These are phyloP conservation scores for Monilinia aucupariae DNA, from an alignment of 2,329 filamentous ascomycete genomes.

Conservation along the genomic window DNA sequence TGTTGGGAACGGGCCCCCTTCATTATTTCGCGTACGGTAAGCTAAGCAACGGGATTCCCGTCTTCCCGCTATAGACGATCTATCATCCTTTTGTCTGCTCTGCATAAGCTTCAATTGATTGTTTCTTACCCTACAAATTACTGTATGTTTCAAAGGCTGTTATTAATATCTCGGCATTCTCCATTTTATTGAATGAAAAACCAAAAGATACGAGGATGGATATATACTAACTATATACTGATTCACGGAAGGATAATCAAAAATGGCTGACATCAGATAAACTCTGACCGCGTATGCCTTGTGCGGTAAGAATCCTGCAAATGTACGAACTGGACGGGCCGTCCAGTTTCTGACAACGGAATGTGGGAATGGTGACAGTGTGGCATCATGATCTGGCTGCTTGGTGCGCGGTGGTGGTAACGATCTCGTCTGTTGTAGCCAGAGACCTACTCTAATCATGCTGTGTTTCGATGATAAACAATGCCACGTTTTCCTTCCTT, in stretches of 20 bases:
- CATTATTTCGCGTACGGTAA: slow-evolving; percentile 16
- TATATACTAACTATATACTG: background rate
- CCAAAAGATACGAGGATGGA: background rate
- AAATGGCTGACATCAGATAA: slow-evolving; percentile 13
- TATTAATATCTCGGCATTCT: background rate
- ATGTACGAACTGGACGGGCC: slow-evolving; percentile 15
- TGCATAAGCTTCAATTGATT: slow-evolving; percentile 12
- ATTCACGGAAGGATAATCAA: background rate
- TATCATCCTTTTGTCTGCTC: background rate
- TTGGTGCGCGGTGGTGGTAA: slow-evolving; percentile 14
- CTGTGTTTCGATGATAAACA: slow-evolving; percentile 8
- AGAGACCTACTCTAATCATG: slow-evolving; percentile 11
- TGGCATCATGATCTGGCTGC: slow-evolving; percentile 18
- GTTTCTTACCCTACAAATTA: background rate
- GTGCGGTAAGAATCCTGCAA: slow-evolving; percentile 13
- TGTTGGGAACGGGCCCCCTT: slow-evolving; percentile 16
- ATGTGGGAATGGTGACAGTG: slow-evolving; percentile 16
- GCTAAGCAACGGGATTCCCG: slow-evolving; percentile 23
- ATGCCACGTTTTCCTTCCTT: slow-evolving; percentile 17
- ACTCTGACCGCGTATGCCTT: background rate
- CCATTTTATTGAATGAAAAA: background rate
- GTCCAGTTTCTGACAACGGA: slow-evolving; percentile 16
- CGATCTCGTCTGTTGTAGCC: slow-evolving; percentile 14
- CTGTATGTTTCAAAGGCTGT: background rate
- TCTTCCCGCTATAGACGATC: slow-evolving; percentile 13